Percentiles rank a stretch among this genome's conserved stretches.
Conservation (phyloP, 306 rosid species). For the Neltuma alba region DNA sequence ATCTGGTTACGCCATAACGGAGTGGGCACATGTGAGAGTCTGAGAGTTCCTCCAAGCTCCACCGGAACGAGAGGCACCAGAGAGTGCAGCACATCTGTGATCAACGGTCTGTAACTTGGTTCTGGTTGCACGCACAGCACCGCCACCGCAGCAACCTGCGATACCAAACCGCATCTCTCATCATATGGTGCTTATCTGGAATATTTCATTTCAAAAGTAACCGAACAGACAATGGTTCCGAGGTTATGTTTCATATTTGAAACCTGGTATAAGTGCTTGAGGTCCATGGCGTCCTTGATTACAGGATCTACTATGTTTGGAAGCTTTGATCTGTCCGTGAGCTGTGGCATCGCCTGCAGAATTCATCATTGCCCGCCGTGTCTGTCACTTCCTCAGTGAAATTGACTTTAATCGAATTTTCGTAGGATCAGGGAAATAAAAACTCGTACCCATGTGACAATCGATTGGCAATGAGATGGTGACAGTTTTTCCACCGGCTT, state of each 20-base stretch:
- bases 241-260: background rate
- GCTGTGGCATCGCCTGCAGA: slow-evolving; percentile 96
- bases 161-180: background rate
- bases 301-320: slow-evolving; percentile 79
- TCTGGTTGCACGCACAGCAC: slow-evolving; percentile 97
- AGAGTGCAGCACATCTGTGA: slow-evolving; percentile 88
- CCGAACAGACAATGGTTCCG: background rate
- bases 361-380: slow-evolving; percentile 17
- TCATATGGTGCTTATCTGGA: background rate
- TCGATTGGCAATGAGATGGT: slow-evolving; percentile 86
- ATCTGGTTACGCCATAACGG: background rate
- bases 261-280: slow-evolving; percentile 90
- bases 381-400: slow-evolving; percentile 6
- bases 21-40: slow-evolving; percentile 46
- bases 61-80: slow-evolving; percentile 86
- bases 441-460: slow-evolving; percentile 92
- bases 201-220: too few species aligned
- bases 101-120: slow-evolving; percentile 86
- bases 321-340: slow-evolving; percentile 88
- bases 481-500: slow-evolving; percentile 87
- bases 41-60: slow-evolving; percentile 88
- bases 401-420: background rate
- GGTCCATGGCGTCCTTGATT: slow-evolving; percentile 82
- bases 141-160: slow-evolving; percentile 94
- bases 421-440: background rate